Conservation (phyloP, 306 rosid species). For the Cicer cuneatum region DNA sequence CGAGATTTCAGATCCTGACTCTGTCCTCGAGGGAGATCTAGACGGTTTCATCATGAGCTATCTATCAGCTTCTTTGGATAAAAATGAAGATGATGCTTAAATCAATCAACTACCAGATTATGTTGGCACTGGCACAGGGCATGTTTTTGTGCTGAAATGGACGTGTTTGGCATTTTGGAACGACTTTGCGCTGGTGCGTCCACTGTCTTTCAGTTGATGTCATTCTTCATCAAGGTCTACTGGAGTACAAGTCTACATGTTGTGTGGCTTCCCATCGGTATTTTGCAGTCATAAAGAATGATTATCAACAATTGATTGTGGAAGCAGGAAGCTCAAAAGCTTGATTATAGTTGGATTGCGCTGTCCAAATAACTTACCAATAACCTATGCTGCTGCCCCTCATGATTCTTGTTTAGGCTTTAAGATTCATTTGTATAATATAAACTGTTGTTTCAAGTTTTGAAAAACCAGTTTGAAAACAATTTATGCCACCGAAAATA, state of each 20-base stretch:
- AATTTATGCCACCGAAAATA: too few species aligned
- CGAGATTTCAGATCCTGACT: slow-evolving; percentile 92
- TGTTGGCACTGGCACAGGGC: slow-evolving; percentile 22
- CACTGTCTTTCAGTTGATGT: background rate
- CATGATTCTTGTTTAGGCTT: slow-evolving; percentile 21
- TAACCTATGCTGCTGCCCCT: background rate
- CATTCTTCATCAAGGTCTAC: slow-evolving; percentile 38
- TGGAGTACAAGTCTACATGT: slow-evolving; percentile 12
- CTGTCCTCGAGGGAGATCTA: slow-evolving; percentile 88
- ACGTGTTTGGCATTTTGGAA: slow-evolving; percentile 18
- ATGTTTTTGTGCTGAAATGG: slow-evolving; percentile 39
- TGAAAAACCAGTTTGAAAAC: too few species aligned
- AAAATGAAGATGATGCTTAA: slow-evolving; percentile 60
- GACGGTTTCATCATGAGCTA: slow-evolving; percentile 87
- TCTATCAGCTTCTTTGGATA: slow-evolving; percentile 81
- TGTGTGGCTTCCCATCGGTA: slow-evolving; percentile 3
- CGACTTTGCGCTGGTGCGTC: slow-evolving; percentile 19
- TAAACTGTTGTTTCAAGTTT: too few species aligned
- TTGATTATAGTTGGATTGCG: slow-evolving; percentile 12
- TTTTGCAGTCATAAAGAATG: slow-evolving; percentile 26
- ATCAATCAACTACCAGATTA: slow-evolving; percentile 10
- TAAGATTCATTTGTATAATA: background rate
- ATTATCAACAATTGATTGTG: slow-evolving; percentile 11
- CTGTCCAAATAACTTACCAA: slow-evolving; percentile 3
- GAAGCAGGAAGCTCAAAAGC: slow-evolving; percentile 38